Percentiles rank a stretch among this genome's conserved stretches.
phyloP scores from a whole-genome alignment of 495 filamentous ascomycete species.

The Podospora pseudopauciseta region DNA sequence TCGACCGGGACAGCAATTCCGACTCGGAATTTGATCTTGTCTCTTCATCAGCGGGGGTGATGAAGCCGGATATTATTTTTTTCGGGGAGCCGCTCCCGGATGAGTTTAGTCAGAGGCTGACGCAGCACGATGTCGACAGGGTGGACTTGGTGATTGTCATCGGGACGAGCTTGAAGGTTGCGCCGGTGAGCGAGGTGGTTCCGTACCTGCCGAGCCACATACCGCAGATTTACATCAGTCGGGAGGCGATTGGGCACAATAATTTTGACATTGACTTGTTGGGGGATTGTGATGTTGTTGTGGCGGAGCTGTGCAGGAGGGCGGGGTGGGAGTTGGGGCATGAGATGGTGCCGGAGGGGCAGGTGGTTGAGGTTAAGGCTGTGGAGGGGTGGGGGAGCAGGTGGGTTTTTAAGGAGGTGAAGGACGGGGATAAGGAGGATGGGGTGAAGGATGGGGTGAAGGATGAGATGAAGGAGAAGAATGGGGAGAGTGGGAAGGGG shows the following conservation, averaged over 20 bases:
- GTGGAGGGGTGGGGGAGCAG: background rate
- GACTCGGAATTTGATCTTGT: slow-evolving; percentile 59
- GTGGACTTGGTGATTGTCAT: slow-evolving; percentile 96
- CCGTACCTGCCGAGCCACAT: slow-evolving; percentile 71
- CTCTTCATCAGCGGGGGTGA: slow-evolving; percentile 58
- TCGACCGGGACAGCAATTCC: slow-evolving; percentile 41
- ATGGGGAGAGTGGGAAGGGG: background rate
- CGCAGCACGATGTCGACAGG: slow-evolving; percentile 69
- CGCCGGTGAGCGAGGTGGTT: slow-evolving; percentile 88
- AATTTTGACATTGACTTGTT: slow-evolving; percentile 94
- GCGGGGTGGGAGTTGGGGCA: slow-evolving; percentile 87
- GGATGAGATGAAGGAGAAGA: background rate
- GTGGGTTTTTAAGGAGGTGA: slow-evolving; percentile 4
- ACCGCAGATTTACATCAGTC: slow-evolving; percentile 91
- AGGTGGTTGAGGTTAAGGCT: slow-evolving; percentile 47
- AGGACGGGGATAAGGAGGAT: background rate
- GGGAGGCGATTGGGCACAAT: slow-evolving; percentile 80
- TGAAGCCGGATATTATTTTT: slow-evolving; percentile 99
- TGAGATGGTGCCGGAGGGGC: slow-evolving; percentile 71
- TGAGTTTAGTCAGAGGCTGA: slow-evolving; percentile 75
- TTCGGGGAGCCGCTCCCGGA: slow-evolving; percentile 88
- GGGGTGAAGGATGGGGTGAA: background rate
- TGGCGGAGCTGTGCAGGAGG: slow-evolving; percentile 80
- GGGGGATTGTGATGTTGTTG: slow-evolving; percentile 89
- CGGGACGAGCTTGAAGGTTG: slow-evolving; percentile 93